Base-by-base conservation (phyloP, 139 green algal species). In the Zygnema circumcarinatum region DNA sequence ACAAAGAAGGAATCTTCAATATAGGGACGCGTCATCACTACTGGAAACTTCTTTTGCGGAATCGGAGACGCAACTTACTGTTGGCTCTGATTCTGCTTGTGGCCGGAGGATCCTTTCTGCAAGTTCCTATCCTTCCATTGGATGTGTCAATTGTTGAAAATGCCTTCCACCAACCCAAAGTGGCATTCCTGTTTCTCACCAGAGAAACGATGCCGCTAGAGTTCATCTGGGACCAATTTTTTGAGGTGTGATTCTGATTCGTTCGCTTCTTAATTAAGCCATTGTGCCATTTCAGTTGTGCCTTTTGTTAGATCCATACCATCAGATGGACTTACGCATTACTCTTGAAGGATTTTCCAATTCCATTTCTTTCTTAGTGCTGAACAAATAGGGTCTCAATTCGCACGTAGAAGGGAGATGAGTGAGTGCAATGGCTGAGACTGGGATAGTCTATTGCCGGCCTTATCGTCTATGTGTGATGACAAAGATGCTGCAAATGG, bases 191-290 rank as follows among this genome's bases (percentile, higher is more conserved):
- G 32, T 83, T 83, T 39, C 32, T 52, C 32, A 52, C n/a, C 2
- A 52, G 38, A 67, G 3, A 3, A 20, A 33, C 3, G 21, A 3
- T 52, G 29, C 33, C n/a, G 7, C 32, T 52, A 52, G 33, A 83
- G 20, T 83, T 52, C 2, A 2, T 83, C 32, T 54, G 75, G 75
- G 39, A 54, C 3, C n/a, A 72, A 52, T 83, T 83, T 83, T 83
- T 83, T 33, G 25, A 83, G 75, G 75, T 83, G 36, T 38, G 16
- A 3, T 20, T 78, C 35, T 41, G 3, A 41, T 41, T 7, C 69
- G 35, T 3, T 38, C 16, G 47, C 47, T 16, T 16, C 47, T 62
- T 16, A 62, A 62, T n/a, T n/a, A n/a, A n/a, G n/a, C n/a, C n/a
- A n/a, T n/a, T n/a, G n/a, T n/a, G n/a, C n/a, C n/a, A n/a, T n/a